Evolutionary conservation across 169 alveolate genomes (phyloP).

Genomic region (Plasmodium adleri): DNA sequence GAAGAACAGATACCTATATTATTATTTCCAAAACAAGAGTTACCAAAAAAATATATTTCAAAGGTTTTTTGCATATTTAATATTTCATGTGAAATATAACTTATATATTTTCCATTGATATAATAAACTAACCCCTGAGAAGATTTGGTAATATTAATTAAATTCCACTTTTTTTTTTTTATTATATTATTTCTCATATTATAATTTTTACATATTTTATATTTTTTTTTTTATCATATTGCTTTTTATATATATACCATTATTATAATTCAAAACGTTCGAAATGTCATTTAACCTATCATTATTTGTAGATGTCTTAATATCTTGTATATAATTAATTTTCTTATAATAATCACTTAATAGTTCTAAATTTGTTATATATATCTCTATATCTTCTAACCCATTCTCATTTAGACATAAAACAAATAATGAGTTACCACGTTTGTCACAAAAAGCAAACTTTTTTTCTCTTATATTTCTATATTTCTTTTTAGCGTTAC

Average conservation of each 20-base stretch:
- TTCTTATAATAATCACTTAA: constrained; percentile 40
- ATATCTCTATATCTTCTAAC: constrained; percentile 35
- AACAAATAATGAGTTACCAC: constrained; percentile 57
- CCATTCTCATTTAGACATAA: constrained; percentile 5
- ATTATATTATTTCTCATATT: constrained; percentile 12
- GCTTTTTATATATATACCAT: constrained; percentile 44
- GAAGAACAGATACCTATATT: constrained; percentile 62
- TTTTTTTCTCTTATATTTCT: constrained; percentile 10
- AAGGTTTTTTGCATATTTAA: constrained; percentile 30
- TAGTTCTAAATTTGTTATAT: constrained; percentile 5
- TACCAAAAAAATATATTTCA: constrained; percentile 48
- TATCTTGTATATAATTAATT: not conserved
- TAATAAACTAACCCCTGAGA: constrained; percentile 50
- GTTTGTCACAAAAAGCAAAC: constrained; percentile 46
- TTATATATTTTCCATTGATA: constrained; percentile 57
- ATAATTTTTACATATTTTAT: too few species aligned
- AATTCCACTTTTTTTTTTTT: constrained; percentile 58
- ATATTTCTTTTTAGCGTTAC: not conserved
- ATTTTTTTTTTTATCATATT: constrained; percentile 1
- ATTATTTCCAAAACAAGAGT: constrained; percentile 69
- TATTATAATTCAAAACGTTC: not conserved
- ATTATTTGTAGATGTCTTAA: not conserved
- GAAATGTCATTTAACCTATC: not conserved
- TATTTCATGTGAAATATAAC: constrained; percentile 42
- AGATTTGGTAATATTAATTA: constrained; percentile 39